Evolutionary conservation across 2,329 filamentous ascomycete species (phyloP).

Genomic region (Tolypocladium guangdongense): DNA sequence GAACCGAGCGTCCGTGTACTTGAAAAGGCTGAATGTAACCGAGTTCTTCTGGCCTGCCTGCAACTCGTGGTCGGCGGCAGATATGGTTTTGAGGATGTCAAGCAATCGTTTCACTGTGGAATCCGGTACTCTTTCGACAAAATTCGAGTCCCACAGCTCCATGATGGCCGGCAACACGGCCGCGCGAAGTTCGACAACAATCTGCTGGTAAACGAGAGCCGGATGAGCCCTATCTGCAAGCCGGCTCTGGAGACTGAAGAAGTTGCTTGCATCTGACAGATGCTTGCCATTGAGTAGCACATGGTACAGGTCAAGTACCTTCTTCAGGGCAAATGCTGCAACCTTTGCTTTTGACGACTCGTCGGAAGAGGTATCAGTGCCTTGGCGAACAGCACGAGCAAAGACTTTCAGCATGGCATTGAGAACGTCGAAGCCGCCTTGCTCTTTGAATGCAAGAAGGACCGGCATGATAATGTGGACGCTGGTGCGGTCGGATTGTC

Average conservation of each 20-base stretch:
- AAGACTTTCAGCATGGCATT: conserved; percentile 64
- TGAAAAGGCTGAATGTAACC: conserved; percentile 28
- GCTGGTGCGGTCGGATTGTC: conserved; percentile 35
- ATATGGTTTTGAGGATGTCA: conserved; percentile 69
- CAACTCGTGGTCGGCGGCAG: conserved; percentile 65
- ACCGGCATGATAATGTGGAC: conserved; percentile 60
- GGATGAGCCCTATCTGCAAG: conserved; percentile 30
- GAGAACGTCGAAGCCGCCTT: conserved; percentile 63
- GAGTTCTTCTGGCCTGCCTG: conserved; percentile 47
- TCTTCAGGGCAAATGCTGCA: conserved; percentile 55
- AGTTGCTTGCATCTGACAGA: conserved; percentile 63
- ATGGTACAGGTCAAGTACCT: conserved; percentile 73
- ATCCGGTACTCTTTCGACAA: conserved; percentile 71
- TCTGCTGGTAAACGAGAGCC: conserved; percentile 49
- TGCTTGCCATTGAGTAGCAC: conserved; percentile 68
- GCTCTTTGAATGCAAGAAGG: conserved; percentile 75
- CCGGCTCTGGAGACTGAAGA: conserved; percentile 30
- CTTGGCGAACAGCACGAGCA: conserved; percentile 18
- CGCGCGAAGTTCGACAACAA: conserved; percentile 77
- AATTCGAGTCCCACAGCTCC: conserved; percentile 73
- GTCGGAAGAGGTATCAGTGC: conserved; percentile 29
- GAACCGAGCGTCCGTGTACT: conserved; percentile 32
- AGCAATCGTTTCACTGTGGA: conserved; percentile 69
- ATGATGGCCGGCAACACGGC: conserved; percentile 66
- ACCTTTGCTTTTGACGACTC: conserved; percentile 36